These are phyloP conservation scores for Apiotrichum siamense DNA, from an alignment of 1,284 basidiomycete species.

Conservation along the genomic window DNA sequence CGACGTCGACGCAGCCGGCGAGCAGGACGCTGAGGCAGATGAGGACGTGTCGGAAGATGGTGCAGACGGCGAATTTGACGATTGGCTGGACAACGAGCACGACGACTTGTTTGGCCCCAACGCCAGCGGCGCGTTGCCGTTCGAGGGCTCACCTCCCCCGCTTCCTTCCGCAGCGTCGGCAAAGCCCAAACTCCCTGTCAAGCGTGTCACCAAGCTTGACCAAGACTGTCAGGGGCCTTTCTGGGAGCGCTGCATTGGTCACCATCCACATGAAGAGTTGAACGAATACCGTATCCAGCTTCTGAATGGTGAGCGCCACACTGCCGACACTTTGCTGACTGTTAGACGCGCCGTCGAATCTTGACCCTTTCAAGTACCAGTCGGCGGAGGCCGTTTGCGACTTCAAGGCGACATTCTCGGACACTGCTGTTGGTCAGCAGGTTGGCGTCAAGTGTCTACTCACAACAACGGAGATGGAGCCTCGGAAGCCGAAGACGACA, in stretches of 20 bases:
- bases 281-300: slow-evolving; percentile 42
- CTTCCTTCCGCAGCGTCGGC: slow-evolving; percentile 5
- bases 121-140: slow-evolving; percentile 38
- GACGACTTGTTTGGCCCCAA: slow-evolving; percentile 21
- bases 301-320: slow-evolving; percentile 36
- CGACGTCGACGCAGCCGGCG: slow-evolving; percentile 36
- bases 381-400: slow-evolving; percentile 24
- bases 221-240: slow-evolving; percentile 42
- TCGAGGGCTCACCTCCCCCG: slow-evolving; percentile 22
- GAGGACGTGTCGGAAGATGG: slow-evolving; percentile 21
- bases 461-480: slow-evolving; percentile 17
- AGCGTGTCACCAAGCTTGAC: slow-evolving; percentile 40
- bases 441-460: slow-evolving; percentile 29
- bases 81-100: slow-evolving; percentile 39
- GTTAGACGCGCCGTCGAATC: slow-evolving; percentile 36
- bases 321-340: not conserved
- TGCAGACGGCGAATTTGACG: slow-evolving; percentile 40
- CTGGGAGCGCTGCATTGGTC: slow-evolving; percentile 39
- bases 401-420: slow-evolving; percentile 29
- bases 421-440: slow-evolving; percentile 28
- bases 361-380: slow-evolving; percentile 43
- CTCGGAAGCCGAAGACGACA: slow-evolving; percentile 4
- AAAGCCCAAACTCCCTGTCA: slow-evolving; percentile 36
- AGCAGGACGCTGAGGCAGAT: slow-evolving; percentile 29
- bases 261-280: slow-evolving; percentile 28